These are phyloP conservation scores for Exophiala sp. DNA, from an alignment of 2,329 filamentous ascomycete species.

Conservation along the genomic window DNA sequence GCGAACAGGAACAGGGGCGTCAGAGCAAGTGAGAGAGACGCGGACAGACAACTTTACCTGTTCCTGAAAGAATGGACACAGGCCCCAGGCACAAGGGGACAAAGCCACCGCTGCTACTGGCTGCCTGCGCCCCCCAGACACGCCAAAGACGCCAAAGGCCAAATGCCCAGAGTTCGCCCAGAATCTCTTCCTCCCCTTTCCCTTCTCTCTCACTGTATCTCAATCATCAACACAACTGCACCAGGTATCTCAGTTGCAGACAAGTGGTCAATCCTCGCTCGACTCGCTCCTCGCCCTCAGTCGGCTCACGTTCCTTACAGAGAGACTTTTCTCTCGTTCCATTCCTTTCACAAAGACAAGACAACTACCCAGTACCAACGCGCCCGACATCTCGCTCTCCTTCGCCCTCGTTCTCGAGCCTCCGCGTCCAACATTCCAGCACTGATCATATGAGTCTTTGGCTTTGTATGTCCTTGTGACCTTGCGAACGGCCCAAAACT, in stretches of 20 bases:
- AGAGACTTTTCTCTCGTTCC: slow-evolving; percentile 30
- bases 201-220: slow-evolving; percentile 7
- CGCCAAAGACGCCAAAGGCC: too few species aligned
- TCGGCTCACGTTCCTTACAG: slow-evolving; percentile 28
- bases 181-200: slow-evolving; percentile 6
- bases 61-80: slow-evolving; percentile 11
- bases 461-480: slow-evolving; percentile 26
- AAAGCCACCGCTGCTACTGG: neutral
- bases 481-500: slow-evolving; percentile 16
- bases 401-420: slow-evolving; percentile 7
- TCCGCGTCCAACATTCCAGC: slow-evolving; percentile 24
- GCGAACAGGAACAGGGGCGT: slow-evolving; percentile 1
- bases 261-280: slow-evolving; percentile 18
- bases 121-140: slow-evolving; percentile 1
- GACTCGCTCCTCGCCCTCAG: slow-evolving; percentile 22
- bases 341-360: slow-evolving; percentile 24
- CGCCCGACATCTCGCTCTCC: slow-evolving; percentile 18
- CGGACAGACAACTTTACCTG: slow-evolving; percentile 12
- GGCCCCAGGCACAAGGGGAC: neutral
- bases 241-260: slow-evolving; percentile 1
- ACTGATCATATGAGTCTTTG: slow-evolving; percentile 27
- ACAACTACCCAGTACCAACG: slow-evolving; percentile 18
- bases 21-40: too few species aligned
- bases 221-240: slow-evolving; percentile 12
- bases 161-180: slow-evolving; percentile 13